A percentile compares a stretch with the other conserved stretches of the same genome.
Evolutionary conservation across 2,329 filamentous ascomycete genomes (phyloP).

Genomic region (Aspergillus vadensis): DNA sequence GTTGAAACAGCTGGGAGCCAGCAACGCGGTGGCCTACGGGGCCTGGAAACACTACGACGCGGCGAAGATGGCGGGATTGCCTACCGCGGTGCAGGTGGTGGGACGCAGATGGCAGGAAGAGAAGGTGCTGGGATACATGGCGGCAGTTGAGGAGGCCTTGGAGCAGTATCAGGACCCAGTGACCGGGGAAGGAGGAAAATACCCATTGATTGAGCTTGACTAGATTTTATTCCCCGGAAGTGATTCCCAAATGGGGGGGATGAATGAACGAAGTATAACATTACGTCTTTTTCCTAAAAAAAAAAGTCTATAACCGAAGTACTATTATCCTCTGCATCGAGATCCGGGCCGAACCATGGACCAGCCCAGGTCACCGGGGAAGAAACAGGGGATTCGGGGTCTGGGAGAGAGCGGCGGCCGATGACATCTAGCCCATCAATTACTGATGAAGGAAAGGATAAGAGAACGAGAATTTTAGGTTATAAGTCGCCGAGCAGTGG

Average conservation of each 20-base stretch:
- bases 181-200: constrained; percentile 38
- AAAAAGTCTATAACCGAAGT: not conserved
- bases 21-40: constrained; percentile 78
- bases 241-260: too few relatives aligned
- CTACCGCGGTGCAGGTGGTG: constrained; percentile 82
- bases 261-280: not conserved
- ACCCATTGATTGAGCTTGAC: constrained; percentile 42
- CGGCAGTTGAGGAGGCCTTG: constrained; percentile 73
- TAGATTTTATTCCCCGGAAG: constrained; percentile 16
- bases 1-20: constrained; percentile 42
- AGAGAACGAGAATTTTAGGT: too few relatives aligned
- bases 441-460: not conserved
- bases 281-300: not conserved
- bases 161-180: constrained; percentile 47
- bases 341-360: not conserved
- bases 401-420: not conserved
- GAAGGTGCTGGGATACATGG: constrained; percentile 81
- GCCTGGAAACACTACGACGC: constrained; percentile 87
- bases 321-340: not conserved
- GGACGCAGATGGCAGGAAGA: constrained; percentile 81
- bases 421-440: not conserved
- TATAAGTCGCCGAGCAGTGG: not conserved
- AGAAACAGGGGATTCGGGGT: not conserved
- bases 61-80: constrained; percentile 79
- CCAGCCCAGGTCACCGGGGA: not conserved